Evolutionary conservation across 2,329 filamentous ascomycete species (phyloP).

Genomic region (Trichoderma pleuroti): DNA sequence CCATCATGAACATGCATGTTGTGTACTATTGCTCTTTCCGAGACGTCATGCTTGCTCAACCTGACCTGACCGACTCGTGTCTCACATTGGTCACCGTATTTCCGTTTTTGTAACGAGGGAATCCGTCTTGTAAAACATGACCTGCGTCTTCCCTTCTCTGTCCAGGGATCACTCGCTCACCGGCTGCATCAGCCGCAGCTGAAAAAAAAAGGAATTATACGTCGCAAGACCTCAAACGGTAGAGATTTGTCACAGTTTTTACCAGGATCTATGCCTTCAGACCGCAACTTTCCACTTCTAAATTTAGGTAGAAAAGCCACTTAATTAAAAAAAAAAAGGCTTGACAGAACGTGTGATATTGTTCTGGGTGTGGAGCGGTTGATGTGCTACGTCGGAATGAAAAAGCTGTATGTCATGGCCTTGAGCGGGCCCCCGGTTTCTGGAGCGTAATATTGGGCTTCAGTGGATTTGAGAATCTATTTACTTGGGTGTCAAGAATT

Average conservation of each 20-base stretch:
- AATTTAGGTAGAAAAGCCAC: background rate
- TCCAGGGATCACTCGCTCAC: background rate
- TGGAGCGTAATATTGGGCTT: background rate
- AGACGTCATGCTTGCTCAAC: background rate
- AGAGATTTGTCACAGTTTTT: background rate
- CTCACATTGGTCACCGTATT: background rate
- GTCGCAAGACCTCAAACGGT: background rate
- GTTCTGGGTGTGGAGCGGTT: background rate
- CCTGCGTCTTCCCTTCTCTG: background rate
- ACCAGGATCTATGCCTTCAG: background rate
- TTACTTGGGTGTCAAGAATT: background rate
- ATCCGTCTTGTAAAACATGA: background rate
- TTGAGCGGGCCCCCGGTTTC: background rate
- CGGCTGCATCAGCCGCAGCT: slow-evolving; percentile 11
- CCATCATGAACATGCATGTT: background rate
- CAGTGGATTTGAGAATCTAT: background rate
- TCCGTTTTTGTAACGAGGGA: background rate
- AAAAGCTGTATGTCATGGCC: background rate
- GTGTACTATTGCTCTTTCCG: background rate
- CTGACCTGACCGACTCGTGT: background rate
- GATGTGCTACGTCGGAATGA: background rate
- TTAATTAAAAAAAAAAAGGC: background rate
- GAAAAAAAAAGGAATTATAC: background rate
- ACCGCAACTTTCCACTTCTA: background rate
- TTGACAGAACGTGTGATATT: background rate